A percentile compares a stretch with the other conserved stretches of the same genome.
Conservation (phyloP, 2,329 filamentous ascomycete species). For the Akanthomyces uredinophilus region DNA sequence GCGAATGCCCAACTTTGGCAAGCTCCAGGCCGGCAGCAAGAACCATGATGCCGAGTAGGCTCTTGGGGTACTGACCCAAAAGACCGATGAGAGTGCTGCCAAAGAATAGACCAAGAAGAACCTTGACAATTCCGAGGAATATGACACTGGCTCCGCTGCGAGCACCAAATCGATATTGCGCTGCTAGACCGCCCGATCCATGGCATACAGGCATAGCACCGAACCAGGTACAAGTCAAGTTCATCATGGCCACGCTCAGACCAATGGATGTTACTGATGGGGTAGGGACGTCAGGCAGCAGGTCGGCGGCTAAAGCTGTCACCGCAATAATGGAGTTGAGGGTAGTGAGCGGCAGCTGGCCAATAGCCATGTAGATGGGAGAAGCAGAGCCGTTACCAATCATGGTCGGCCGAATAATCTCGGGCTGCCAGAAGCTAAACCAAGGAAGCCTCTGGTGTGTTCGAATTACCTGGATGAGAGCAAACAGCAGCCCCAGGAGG, state of each 20-base stretch:
- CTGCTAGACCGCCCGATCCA: constrained; percentile 84
- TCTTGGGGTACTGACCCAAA: constrained; percentile 67
- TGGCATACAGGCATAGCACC: constrained; percentile 95
- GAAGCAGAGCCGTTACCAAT: constrained; percentile 24
- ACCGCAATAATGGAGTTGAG: constrained; percentile 92
- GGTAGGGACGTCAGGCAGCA: constrained; percentile 62
- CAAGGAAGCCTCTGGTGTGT: constrained; percentile 39
- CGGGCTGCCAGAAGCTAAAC: constrained; percentile 57
- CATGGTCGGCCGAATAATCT: constrained; percentile 33
- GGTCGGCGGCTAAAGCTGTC: constrained; percentile 68
- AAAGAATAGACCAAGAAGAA: constrained; percentile 69
- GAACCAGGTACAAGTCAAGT: constrained; percentile 82
- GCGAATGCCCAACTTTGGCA: constrained; percentile 74
- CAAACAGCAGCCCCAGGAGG: constrained; percentile 60
- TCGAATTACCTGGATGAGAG: constrained; percentile 37
- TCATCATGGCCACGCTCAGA: constrained; percentile 77
- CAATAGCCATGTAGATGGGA: constrained; percentile 60
- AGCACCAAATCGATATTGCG: constrained; percentile 86
- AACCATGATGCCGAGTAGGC: constrained; percentile 80
- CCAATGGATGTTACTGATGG: constrained; percentile 75
- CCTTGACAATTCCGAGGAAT: constrained; percentile 69
- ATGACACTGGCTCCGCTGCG: constrained; percentile 81
- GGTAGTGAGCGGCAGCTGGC: constrained; percentile 84
- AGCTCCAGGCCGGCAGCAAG: constrained; percentile 85
- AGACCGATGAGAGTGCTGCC: constrained; percentile 68